Base-by-base conservation (phyloP, 495 filamentous ascomycete genomes). In the Sphaerosporella brunnea region DNA sequence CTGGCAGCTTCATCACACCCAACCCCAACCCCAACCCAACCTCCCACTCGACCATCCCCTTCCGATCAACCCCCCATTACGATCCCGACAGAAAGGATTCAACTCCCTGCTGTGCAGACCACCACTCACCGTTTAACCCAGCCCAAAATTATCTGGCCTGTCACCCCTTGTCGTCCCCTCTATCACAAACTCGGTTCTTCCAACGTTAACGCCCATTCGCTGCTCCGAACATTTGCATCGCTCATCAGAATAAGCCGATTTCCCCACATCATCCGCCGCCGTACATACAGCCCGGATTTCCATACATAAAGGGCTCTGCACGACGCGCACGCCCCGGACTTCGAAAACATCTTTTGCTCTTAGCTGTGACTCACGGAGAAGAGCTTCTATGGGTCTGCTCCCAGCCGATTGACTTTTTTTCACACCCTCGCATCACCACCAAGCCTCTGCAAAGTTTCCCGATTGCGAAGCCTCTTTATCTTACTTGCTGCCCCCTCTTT, bases 311-410 rank as follows among this genome's bases (percentile, higher is more conserved):
- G 23, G 10, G 16, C 18, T 21, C 40, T 10, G 8, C 40, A 23
- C 5, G 8, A 43, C 15, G 8, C 16, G 10, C n/a, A n/a, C n/a
- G n/a, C n/a, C n/a, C n/a, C 15, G 4, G 23, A 43, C 8, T 8
- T 23, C 20, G 40, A 43, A 43, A 9, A 21, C 15, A 23, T 16
- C 23, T 43, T n/a, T n/a, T n/a, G n/a, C 40, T 43, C 40, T 21
- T 43, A 43, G 40, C 40, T 21, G 20, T 21, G 9, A 8, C 4
- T 10, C 20, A 9, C 20, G 16, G 25, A 43, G 11, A 21, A 43
- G 40, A 16, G 40, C 40, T 43, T 43, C 40, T 43, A 43, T 43
- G 40, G 40, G 40, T 43, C 40, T 43, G 40, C 40, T 43, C 23
- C 40, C 23, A 23, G 11, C 40, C 23, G 28, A 32, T 32, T 32